Base-by-base conservation (phyloP, 2,329 filamentous ascomycete species). In the Nemania abortiva region DNA sequence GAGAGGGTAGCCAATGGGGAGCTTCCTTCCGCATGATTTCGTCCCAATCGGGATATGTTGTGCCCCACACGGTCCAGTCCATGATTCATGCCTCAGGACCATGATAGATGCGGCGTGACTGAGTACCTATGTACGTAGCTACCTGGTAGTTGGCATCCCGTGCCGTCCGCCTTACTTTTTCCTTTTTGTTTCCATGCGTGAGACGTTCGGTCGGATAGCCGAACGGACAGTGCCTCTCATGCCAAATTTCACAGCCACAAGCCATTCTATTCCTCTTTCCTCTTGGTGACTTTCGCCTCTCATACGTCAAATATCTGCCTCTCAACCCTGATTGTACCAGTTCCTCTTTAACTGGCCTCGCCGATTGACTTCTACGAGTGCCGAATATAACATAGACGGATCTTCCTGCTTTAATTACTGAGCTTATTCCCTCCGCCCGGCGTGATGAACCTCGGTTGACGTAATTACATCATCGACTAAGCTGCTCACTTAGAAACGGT, bases 381-480 rank as follows among this genome's bases (percentile, higher is more conserved):
- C 34, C 34, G 34, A 37, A 42, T 11, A 1, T 42, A 34, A 34
- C 31, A 42, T 42, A 15, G 34, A 37, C 7, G 11, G 34, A 37
- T 13, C 34, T 37, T 13, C 11, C 34, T 13, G 7, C 34, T 13
- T 37, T 37, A 9, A 37, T 10, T 13, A 37, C 34, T 37, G 9
- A 9, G 3, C 11, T 42, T 18, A 5, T 24, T 7, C 31, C 56
- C 7, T 54, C 27, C 27, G 39, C 18, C 18, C 15, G 39, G 31
- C 4, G 2, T 27, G 10, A 34, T 27, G 27, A 18, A 37, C 10
- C 60, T 37, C 47, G 20, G 27, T 56, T 22, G 18, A 42, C 34
- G 55, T 59, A 45, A 63, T 67, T 67, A 63, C 65, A 67, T 67
- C 65, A 67, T 67, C 59, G 65, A 63, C 49, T 42, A 31, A 31